phyloP scores from a whole-genome alignment of 225 moss, liverwort and hornwort genomes.

The Marchantia paleacea region DNA sequence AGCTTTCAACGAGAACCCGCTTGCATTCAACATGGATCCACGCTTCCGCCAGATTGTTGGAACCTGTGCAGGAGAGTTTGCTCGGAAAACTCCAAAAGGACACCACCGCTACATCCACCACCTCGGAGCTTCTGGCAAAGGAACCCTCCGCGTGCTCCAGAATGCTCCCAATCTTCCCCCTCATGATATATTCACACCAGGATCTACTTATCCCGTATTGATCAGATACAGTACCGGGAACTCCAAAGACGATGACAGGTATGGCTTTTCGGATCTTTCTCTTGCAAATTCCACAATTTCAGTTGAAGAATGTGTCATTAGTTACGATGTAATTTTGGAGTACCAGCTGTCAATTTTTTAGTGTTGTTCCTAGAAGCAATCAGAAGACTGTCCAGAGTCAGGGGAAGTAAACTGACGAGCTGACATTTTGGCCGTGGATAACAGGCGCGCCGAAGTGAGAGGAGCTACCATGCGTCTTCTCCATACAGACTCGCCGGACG shows the following conservation, averaged over 20 bases:
- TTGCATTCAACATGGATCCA: conserved; percentile 22
- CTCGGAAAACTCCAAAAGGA: conserved; percentile 28
- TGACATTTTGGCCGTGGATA: neutral
- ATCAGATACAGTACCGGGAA: conserved; percentile 37
- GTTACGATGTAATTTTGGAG: neutral
- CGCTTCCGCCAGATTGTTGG: conserved; percentile 41
- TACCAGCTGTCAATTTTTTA: neutral
- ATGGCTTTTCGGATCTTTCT: neutral
- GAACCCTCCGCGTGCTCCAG: conserved; percentile 35
- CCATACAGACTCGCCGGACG: conserved; percentile 26
- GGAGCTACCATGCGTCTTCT: conserved; percentile 35
- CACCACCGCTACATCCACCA: conserved; percentile 42
- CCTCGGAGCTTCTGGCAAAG: conserved; percentile 34
- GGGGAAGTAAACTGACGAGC: too few relatives aligned
- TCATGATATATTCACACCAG: conserved; percentile 39
- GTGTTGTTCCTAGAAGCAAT: neutral
- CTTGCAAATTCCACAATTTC: neutral
- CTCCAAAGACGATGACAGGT: conserved; percentile 44
- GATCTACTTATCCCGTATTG: conserved; percentile 27
- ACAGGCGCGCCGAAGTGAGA: conserved; percentile 32
- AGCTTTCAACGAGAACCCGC: conserved; percentile 21
- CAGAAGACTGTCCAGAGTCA: too few relatives aligned
- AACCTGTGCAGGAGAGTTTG: conserved; percentile 32
- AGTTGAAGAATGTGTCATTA: neutral
- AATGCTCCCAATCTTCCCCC: conserved; percentile 28